A percentile compares a stretch with the other conserved stretches of the same genome.
Conservation (phyloP, 371 early-diverging fungal species). For the Mucor sp. region DNA sequence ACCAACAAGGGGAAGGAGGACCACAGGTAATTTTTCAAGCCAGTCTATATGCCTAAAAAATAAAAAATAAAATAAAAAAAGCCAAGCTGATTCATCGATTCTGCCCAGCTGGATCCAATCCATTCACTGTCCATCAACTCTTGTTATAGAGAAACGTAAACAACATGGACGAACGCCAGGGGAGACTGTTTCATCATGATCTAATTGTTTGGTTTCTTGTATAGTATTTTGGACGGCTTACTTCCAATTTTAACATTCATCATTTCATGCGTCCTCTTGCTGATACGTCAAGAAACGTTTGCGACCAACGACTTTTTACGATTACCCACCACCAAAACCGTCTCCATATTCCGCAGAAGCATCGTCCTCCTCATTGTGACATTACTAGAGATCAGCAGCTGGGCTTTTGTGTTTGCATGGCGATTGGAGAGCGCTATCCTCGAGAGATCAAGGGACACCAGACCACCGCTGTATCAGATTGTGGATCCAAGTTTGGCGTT, state of each 20-base stretch:
- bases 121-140: slow-evolving; percentile 30
- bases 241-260: slow-evolving; percentile 35
- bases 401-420: slow-evolving; percentile 57
- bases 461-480: slow-evolving; percentile 38
- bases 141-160: slow-evolving; percentile 40
- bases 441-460: slow-evolving; percentile 27
- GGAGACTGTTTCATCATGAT: slow-evolving; percentile 2
- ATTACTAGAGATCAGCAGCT: slow-evolving; percentile 44
- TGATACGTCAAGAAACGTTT: slow-evolving; percentile 19
- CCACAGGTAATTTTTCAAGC: neutral
- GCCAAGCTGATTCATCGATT: neutral
- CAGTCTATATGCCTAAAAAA: neutral
- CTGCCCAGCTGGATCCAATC: slow-evolving; percentile 1
- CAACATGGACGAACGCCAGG: neutral
- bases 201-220: neutral
- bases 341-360: slow-evolving; percentile 34
- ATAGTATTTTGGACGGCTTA: slow-evolving; percentile 38
- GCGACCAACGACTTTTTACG: slow-evolving; percentile 30
- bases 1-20: neutral
- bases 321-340: slow-evolving; percentile 39
- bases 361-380: slow-evolving; percentile 35
- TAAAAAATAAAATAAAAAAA: no score
- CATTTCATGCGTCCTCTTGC: slow-evolving; percentile 28
- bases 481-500: slow-evolving; percentile 42
- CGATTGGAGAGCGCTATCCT: slow-evolving; percentile 47